phyloP scores from a whole-genome alignment of 2,329 filamentous ascomycete species.

The Aspergillus hiratsukae region DNA sequence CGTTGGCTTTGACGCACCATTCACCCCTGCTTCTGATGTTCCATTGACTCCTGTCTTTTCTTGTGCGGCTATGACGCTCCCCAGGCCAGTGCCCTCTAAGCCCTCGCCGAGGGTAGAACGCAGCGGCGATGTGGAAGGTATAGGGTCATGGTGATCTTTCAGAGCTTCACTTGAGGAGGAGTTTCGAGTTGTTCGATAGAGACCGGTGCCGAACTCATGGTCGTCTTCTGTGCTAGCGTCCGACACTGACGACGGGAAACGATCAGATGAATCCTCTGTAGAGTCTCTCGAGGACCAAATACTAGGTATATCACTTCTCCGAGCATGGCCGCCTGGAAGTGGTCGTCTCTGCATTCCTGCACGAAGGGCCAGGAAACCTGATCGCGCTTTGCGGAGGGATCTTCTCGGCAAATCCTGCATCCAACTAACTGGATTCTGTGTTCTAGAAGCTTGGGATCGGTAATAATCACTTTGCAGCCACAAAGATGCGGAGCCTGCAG shows the following conservation, averaged over 20 bases:
- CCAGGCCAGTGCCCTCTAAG: neutral
- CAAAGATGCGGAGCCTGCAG: conserved; percentile 10
- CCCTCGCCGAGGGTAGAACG: neutral
- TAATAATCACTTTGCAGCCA: conserved; percentile 11
- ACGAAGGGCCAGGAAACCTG: conserved; percentile 27
- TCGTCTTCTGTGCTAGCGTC: conserved; percentile 28
- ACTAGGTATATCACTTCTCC: neutral
- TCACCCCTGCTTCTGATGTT: neutral
- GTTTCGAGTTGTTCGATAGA: conserved; percentile 23
- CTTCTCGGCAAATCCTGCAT: conserved; percentile 23
- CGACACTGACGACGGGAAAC: conserved; percentile 20
- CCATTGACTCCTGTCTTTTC: neutral
- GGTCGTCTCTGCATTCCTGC: conserved; percentile 23
- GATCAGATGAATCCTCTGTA: conserved; percentile 15
- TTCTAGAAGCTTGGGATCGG: conserved; percentile 9
- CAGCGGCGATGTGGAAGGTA: conserved; percentile 2
- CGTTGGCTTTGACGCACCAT: neutral
- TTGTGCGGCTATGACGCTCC: neutral
- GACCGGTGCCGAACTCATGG: conserved; percentile 22
- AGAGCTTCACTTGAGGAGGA: conserved; percentile 8
- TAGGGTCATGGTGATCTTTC: conserved; percentile 4
- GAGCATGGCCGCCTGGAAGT: neutral
- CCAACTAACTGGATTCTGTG: conserved; percentile 19
- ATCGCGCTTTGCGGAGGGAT: conserved; percentile 29
- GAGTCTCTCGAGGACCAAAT: conserved; percentile 16